Percentiles rank a stretch among this genome's conserved stretches.
These are phyloP conservation scores for Ruellia speciosa DNA, from an alignment of 305 asterid species.

Conservation along the genomic window DNA sequence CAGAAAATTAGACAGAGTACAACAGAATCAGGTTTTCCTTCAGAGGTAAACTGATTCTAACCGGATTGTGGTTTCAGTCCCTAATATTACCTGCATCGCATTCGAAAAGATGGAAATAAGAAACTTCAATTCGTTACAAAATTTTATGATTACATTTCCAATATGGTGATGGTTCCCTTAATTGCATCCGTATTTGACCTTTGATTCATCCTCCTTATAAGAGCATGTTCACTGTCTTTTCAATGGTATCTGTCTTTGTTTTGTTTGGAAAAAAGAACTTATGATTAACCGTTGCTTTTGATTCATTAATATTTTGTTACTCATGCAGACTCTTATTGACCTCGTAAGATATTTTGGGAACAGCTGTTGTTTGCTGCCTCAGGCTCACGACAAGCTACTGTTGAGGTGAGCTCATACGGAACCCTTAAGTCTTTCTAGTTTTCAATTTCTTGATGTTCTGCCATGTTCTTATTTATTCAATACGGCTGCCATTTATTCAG, in stretches of 20 bases:
- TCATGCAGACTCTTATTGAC: conserved; percentile 64
- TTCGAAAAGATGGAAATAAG: conserved; percentile 4
- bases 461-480: neutral
- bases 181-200: neutral
- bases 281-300: too few species aligned
- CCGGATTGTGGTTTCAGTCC: conserved; percentile 4
- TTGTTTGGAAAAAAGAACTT: too few species aligned
- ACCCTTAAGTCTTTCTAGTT: neutral
- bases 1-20: conserved; percentile 50
- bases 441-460: conserved; percentile 3
- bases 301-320: conserved; percentile 10
- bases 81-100: neutral
- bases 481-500: neutral
- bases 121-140: too few species aligned
- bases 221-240: too few species aligned
- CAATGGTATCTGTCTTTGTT: too few species aligned
- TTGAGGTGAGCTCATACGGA: conserved; percentile 45
- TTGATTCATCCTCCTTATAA: too few species aligned
- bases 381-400: conserved; percentile 50
- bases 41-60: conserved; percentile 40
- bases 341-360: conserved; percentile 45
- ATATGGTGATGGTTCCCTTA: conserved; percentile 10
- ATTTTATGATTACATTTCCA: neutral
- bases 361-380: conserved; percentile 56
- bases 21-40: conserved; percentile 61